Evolutionary conservation across 306 rosid genomes (phyloP).

Genomic region (Fragaria iinumae): DNA sequence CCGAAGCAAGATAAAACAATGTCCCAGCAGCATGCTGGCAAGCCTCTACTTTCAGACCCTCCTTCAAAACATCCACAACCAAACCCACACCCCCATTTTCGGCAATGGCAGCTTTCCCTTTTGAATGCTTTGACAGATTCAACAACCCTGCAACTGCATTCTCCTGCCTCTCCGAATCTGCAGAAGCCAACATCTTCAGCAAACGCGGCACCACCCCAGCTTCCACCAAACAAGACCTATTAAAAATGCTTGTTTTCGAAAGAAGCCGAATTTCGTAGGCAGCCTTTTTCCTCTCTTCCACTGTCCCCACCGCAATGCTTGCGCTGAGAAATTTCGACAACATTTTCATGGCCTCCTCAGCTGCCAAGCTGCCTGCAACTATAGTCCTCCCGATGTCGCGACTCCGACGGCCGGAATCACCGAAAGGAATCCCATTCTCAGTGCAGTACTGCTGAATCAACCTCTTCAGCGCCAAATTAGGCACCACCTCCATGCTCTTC

Average conservation of each 20-base stretch:
- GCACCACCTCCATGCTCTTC: constrained; percentile 47
- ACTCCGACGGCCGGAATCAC: constrained; percentile 35
- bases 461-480: constrained; percentile 54
- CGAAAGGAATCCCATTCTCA: constrained; percentile 40
- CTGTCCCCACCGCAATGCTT: constrained; percentile 33
- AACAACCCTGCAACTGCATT: constrained; percentile 68
- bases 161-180: constrained; percentile 48
- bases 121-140: constrained; percentile 64
- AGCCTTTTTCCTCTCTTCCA: constrained; percentile 43
- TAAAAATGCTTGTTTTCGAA: constrained; percentile 66
- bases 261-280: constrained; percentile 65
- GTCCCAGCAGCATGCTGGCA: constrained; percentile 67
- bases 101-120: constrained; percentile 44
- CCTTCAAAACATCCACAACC: constrained; percentile 50
- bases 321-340: constrained; percentile 37
- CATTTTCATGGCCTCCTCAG: constrained; percentile 50
- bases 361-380: constrained; percentile 43
- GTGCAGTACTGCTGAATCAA: constrained; percentile 53
- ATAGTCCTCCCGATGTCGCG: constrained; percentile 31
- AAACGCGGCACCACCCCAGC: constrained; percentile 50
- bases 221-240: constrained; percentile 71
- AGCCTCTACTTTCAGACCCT: constrained; percentile 48
- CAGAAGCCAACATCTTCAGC: constrained; percentile 40
- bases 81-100: constrained; percentile 52
- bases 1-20: constrained; percentile 68